Evolutionary conservation across 192 early-diverging fungal species (phyloP).

Genomic region (Backusella australiensis): DNA sequence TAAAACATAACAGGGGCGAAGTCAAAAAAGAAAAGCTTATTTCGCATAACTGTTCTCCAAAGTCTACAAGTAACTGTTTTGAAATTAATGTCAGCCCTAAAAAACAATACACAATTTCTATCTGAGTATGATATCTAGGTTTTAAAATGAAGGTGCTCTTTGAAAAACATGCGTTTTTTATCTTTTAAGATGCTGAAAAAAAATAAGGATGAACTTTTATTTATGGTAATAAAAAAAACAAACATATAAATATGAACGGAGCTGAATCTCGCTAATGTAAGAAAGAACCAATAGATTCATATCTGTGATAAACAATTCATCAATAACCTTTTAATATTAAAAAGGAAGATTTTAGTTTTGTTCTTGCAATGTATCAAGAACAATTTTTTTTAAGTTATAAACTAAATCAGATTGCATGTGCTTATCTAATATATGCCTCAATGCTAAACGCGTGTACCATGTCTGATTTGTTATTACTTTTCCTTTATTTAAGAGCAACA

Average conservation of each 20-base stretch:
- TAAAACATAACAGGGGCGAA: background rate
- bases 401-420: background rate
- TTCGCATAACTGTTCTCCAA: background rate
- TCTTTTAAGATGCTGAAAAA: background rate
- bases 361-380: background rate
- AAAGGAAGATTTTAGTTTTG: background rate
- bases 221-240: background rate
- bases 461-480: background rate
- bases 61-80: background rate
- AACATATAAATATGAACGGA: background rate
- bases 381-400: background rate
- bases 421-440: slow-evolving; percentile 1
- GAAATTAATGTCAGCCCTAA: background rate
- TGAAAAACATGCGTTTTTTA: background rate
- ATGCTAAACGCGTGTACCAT: background rate
- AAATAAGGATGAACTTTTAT: background rate
- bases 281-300: background rate
- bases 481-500: background rate
- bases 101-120: background rate
- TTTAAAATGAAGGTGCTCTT: background rate
- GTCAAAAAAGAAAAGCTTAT: background rate
- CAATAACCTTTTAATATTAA: background rate
- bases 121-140: background rate
- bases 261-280: background rate
- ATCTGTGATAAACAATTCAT: background rate